These are phyloP conservation scores for Zelopaecilomyces penicillatus DNA, from an alignment of 2,329 filamentous ascomycete species.

Conservation along the genomic window DNA sequence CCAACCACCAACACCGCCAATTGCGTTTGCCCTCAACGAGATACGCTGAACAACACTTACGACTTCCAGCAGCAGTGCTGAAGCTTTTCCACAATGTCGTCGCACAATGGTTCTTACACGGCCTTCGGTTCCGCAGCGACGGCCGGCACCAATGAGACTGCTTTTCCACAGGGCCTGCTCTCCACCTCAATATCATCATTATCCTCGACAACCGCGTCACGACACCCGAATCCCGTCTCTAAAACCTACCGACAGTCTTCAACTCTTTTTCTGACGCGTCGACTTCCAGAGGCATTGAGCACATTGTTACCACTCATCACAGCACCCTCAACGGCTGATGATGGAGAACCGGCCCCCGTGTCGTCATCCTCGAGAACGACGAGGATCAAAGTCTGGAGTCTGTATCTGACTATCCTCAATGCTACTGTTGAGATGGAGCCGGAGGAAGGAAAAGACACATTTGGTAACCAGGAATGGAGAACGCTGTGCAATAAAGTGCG, in stretches of 20 bases:
- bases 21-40: too few relatives aligned
- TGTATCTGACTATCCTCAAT: slow-evolving; percentile 91
- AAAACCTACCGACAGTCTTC: slow-evolving; percentile 92
- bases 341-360: slow-evolving; percentile 60
- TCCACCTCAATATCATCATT: slow-evolving; percentile 64
- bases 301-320: slow-evolving; percentile 77
- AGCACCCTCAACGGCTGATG: slow-evolving; percentile 40
- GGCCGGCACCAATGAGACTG: slow-evolving; percentile 22
- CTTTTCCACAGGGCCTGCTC: slow-evolving; percentile 42
- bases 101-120: slow-evolving; percentile 35
- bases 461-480: slow-evolving; percentile 82
- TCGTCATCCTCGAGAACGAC: slow-evolving; percentile 72
- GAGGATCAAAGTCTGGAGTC: slow-evolving; percentile 91
- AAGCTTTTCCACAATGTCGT: slow-evolving; percentile 29
- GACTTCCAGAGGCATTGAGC: slow-evolving; percentile 79
- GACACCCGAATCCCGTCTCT: slow-evolving; percentile 67
- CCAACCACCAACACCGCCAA: too few relatives aligned
- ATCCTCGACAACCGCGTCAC: slow-evolving; percentile 50
- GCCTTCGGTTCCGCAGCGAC: slow-evolving; percentile 37
- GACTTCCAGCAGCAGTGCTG: background rate
- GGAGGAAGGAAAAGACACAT: slow-evolving; percentile 81
- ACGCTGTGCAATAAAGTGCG: slow-evolving; percentile 73
- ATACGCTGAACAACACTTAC: too few relatives aligned
- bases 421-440: slow-evolving; percentile 80
- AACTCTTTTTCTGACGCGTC: slow-evolving; percentile 88